phyloP scores from a whole-genome alignment of 176 grass and related monocot species.

The Eleusine coracana region DNA sequence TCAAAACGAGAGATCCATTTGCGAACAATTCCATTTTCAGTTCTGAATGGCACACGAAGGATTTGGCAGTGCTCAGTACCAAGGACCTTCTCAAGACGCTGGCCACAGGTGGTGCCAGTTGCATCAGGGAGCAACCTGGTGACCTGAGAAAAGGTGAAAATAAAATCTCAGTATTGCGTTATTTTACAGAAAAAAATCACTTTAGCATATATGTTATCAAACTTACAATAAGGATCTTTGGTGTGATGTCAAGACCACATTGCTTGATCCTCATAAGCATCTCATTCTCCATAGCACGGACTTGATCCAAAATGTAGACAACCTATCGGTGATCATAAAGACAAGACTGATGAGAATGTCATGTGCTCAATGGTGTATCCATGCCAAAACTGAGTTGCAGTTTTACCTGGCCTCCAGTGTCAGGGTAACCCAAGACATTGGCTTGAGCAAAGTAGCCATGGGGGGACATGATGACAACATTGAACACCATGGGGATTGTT shows the following conservation, averaged over 20 bases:
- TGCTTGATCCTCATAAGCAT: slow-evolving; percentile 97
- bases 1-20: slow-evolving; percentile 99
- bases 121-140: slow-evolving; percentile 95
- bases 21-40: slow-evolving; percentile 86
- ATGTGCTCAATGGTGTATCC: background rate
- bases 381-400: slow-evolving; percentile 7
- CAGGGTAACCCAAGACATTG: slow-evolving; percentile 99
- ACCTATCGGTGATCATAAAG: slow-evolving; percentile 48
- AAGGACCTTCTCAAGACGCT: slow-evolving; percentile 94
- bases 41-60: slow-evolving; percentile 96
- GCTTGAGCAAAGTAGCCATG: slow-evolving; percentile 98
- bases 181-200: background rate
- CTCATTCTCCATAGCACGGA: slow-evolving; percentile 95
- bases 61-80: slow-evolving; percentile 97
- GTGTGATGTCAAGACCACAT: slow-evolving; percentile 93
- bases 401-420: slow-evolving; percentile 96
- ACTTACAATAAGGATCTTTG: slow-evolving; percentile 96
- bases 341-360: slow-evolving; percentile 19
- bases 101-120: slow-evolving; percentile 89
- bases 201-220: background rate
- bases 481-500: slow-evolving; percentile 97
- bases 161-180: background rate
- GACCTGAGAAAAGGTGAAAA: slow-evolving; percentile 51
- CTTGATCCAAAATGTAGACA: slow-evolving; percentile 99
- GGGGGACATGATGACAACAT: slow-evolving; percentile 92